A percentile compares a stretch with the other conserved stretches of the same genome.
phyloP scores from a whole-genome alignment of 768 basidiomycete genomes.

The Pleurotus cornucopiae region DNA sequence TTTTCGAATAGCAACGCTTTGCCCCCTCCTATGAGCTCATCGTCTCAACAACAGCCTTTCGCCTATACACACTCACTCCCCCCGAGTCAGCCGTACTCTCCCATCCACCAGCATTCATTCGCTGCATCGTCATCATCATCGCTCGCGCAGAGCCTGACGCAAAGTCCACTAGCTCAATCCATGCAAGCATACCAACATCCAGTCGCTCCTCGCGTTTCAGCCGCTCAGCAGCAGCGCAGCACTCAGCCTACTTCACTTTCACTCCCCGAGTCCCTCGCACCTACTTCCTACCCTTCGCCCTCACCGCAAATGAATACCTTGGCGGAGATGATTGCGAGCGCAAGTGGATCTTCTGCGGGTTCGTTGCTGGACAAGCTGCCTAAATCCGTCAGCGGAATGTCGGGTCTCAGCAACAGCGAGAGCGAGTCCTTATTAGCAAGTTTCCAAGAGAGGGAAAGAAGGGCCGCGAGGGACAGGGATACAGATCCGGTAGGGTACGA shows the following conservation, averaged over 20 bases:
- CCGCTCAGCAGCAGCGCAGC: not conserved
- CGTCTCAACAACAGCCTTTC: not conserved
- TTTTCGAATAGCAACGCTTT: not conserved
- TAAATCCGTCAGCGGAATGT: not conserved
- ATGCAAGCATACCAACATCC: not conserved
- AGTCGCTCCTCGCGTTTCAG: not conserved
- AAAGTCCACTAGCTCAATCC: not conserved
- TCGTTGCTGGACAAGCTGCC: constrained; percentile 1
- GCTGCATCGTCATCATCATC: not conserved
- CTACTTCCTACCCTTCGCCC: not conserved
- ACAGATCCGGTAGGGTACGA: not conserved
- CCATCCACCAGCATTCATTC: constrained; percentile 2
- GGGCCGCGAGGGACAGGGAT: not conserved
- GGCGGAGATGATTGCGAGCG: not conserved
- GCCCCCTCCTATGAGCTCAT: not conserved
- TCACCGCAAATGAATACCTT: not conserved
- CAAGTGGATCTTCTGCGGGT: not conserved
- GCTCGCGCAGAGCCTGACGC: not conserved
- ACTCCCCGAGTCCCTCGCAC: not conserved
- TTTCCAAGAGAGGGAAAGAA: not conserved
- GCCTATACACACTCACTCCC: not conserved
- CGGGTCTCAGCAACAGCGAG: not conserved
- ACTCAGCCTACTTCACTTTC: not conserved
- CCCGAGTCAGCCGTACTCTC: constrained; percentile 1
- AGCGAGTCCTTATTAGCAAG: not conserved